Percentiles rank a stretch among this genome's conserved stretches.
Evolutionary conservation across 371 early-diverging fungal genomes (phyloP).

Genomic region (Mortierella sp.): DNA sequence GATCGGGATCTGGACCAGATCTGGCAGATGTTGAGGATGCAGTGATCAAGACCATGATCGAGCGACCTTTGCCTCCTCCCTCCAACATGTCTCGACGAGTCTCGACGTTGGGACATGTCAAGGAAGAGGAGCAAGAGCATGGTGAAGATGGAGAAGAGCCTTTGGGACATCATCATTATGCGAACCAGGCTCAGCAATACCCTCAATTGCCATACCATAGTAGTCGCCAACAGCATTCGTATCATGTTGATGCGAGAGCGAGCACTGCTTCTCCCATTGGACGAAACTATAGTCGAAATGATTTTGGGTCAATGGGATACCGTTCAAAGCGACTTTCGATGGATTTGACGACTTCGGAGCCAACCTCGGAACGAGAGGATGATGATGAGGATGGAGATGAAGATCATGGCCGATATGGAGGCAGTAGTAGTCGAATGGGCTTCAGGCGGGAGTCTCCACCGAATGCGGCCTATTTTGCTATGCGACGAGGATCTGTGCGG

Average conservation of each 20-base stretch:
- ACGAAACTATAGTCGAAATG: neutral
- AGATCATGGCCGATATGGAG: constrained; percentile 6
- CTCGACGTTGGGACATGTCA: constrained; percentile 41
- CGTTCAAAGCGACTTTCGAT: constrained; percentile 38
- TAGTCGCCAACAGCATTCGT: constrained; percentile 26
- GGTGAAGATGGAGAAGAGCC: constrained; percentile 29
- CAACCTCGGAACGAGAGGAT: constrained; percentile 21
- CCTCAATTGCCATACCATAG: neutral
- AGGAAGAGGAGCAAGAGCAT: constrained; percentile 47
- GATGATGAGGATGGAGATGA: constrained; percentile 27
- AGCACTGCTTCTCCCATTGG: constrained; percentile 4
- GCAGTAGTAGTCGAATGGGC: neutral
- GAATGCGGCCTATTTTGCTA: constrained; percentile 19
- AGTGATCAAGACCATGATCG: constrained; percentile 39
- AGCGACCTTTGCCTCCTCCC: constrained; percentile 18
- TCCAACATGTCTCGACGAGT: constrained; percentile 29
- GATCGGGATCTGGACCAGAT: constrained; percentile 18
- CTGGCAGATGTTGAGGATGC: constrained; percentile 33
- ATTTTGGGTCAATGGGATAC: constrained; percentile 1
- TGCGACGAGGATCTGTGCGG: constrained; percentile 30
- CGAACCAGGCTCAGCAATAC: constrained; percentile 9
- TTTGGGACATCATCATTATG: too few relatives aligned
- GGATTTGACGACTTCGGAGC: constrained; percentile 31
- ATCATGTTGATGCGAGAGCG: constrained; percentile 20
- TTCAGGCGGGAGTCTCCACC: constrained; percentile 11